Conservation (phyloP, 306 rosid species). For the Heteromeles arbutifolia region DNA sequence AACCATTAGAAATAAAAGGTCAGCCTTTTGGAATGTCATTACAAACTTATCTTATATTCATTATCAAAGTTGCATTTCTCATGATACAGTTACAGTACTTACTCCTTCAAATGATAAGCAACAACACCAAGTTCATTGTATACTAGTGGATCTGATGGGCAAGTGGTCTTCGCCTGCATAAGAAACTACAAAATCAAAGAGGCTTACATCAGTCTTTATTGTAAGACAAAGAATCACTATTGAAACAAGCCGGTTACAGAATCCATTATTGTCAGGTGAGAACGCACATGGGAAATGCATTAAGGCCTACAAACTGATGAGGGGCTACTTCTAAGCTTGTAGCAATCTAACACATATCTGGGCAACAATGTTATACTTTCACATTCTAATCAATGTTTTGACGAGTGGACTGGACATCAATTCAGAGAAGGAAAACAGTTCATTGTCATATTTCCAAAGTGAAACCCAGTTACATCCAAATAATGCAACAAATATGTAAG, state of each 20-base stretch:
- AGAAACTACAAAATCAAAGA: conserved; percentile 53
- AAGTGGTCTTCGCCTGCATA: conserved; percentile 74
- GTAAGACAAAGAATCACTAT: background rate
- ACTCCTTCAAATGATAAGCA: conserved; percentile 95
- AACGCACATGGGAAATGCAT: background rate
- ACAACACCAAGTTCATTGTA: conserved; percentile 97
- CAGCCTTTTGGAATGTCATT: background rate
- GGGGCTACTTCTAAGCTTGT: too few species aligned
- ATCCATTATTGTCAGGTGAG: background rate
- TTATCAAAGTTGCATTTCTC: background rate
- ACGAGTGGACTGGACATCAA: too few species aligned
- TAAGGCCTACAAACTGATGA: background rate
- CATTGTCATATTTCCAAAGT: too few species aligned
- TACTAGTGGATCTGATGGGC: conserved; percentile 91
- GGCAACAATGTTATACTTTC: too few species aligned
- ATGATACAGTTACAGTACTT: conserved; percentile 25
- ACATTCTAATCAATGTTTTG: too few species aligned
- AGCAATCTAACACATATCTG: too few species aligned
- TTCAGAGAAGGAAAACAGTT: too few species aligned
- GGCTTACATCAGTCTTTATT: conserved; percentile 8
- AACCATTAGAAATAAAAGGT: background rate
- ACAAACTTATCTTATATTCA: background rate
- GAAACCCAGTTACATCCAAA: too few species aligned
- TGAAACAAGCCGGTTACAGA: background rate
- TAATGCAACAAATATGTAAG: too few species aligned